Evolutionary conservation across 805 yeast species (phyloP).

Genomic region (Ascoidea asiatica): DNA sequence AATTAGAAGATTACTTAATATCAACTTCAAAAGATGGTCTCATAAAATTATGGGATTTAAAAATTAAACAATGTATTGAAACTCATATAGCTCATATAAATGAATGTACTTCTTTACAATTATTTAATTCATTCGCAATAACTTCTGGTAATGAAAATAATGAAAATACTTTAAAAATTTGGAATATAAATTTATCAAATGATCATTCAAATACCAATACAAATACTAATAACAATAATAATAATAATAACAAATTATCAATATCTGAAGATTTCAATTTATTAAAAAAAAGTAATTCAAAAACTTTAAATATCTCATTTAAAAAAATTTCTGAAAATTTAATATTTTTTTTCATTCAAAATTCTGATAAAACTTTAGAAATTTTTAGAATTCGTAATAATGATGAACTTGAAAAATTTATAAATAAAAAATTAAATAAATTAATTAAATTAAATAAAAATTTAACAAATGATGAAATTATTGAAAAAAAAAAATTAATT

Average conservation of each 20-base stretch:
- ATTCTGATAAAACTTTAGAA: slow-evolving; percentile 72
- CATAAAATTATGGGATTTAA: slow-evolving; percentile 87
- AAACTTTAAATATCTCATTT: slow-evolving; percentile 52
- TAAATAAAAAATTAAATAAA: slow-evolving; percentile 65
- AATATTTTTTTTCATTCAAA: slow-evolving; percentile 51
- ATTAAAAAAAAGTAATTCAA: slow-evolving; percentile 55
- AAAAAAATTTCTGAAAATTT: slow-evolving; percentile 22
- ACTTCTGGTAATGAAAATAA: slow-evolving; percentile 78
- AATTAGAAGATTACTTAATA: slow-evolving; percentile 57
- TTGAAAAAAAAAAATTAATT: slow-evolving; percentile 31
- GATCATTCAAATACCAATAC: no score
- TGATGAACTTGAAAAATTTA: slow-evolving; percentile 69
- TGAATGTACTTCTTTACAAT: slow-evolving; percentile 66
- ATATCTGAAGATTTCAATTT: slow-evolving; percentile 45
- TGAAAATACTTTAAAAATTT: slow-evolving; percentile 71
- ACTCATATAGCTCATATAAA: slow-evolving; percentile 89
- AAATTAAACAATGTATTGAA: slow-evolving; percentile 80
- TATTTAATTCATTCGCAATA: slow-evolving; percentile 23
- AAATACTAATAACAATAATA: no score
- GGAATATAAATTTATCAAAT: slow-evolving; percentile 51
- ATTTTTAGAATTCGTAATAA: slow-evolving; percentile 61
- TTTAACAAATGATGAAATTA: slow-evolving; percentile 40
- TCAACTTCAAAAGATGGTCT: slow-evolving; percentile 83
- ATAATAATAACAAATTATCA: no score
- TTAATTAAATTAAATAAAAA: slow-evolving; percentile 33